Conservation (phyloP, 177 flowering plant genomes). For the Tripterygium wilfordii region DNA sequence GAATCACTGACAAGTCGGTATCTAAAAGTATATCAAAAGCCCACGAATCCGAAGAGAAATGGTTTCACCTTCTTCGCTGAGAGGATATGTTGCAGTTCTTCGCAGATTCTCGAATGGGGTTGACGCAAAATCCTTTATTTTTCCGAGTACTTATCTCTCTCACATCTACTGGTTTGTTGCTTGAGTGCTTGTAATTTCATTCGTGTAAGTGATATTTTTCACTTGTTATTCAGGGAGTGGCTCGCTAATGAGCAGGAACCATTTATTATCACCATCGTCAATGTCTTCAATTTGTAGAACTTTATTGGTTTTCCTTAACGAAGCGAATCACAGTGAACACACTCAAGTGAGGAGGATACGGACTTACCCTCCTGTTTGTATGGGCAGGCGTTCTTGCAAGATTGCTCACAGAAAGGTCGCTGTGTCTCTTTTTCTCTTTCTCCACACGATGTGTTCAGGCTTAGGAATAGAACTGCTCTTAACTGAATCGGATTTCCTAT, state of each 20-base stretch:
- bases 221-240: constrained; percentile 25
- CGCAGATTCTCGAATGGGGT: constrained; percentile 38
- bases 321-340: constrained; percentile 4
- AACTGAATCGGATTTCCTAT: too few relatives aligned
- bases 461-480: too few relatives aligned
- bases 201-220: too few relatives aligned
- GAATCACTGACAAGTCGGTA: too few relatives aligned
- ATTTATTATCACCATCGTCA: constrained; percentile 20
- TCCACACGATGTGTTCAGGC: neutral
- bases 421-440: constrained; percentile 4
- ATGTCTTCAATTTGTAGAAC: too few relatives aligned
- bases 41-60: constrained; percentile 2
- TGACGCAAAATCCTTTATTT: constrained; percentile 23
- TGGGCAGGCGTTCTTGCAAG: constrained; percentile 93
- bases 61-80: constrained; percentile 20
- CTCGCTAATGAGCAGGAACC: constrained; percentile 11
- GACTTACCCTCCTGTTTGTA: constrained; percentile 69
- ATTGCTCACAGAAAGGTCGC: constrained; percentile 94
- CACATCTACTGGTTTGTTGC: too few relatives aligned
- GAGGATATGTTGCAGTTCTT: constrained; percentile 42
- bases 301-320: too few relatives aligned
- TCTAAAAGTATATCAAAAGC: too few relatives aligned
- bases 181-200: too few relatives aligned
- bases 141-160: constrained; percentile 9
- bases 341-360: constrained; percentile 50